A percentile compares a stretch with the other conserved stretches of the same genome.
Evolutionary conservation across 2,329 filamentous ascomycete genomes (phyloP).

Genomic region (Chaetomiaceae sp.): DNA sequence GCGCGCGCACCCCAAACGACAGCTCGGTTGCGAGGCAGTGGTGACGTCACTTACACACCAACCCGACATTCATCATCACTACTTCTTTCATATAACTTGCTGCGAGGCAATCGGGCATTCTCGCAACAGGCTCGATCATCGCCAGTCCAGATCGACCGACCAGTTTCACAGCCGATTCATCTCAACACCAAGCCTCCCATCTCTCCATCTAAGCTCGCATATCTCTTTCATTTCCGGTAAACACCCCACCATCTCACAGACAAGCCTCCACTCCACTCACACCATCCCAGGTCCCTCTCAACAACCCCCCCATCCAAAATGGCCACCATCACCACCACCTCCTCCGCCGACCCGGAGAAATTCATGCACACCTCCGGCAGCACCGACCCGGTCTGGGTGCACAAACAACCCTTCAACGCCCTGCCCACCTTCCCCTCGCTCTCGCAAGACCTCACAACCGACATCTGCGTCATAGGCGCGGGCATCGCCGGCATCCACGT

Average conservation of each 20-base stretch:
- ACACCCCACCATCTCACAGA: too few species aligned
- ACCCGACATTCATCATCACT: not conserved
- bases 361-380: slow-evolving; percentile 41
- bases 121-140: not conserved
- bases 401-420: slow-evolving; percentile 39
- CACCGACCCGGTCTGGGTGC: slow-evolving; percentile 48
- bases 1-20: not conserved
- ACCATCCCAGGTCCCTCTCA: not conserved
- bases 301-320: not conserved
- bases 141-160: too few species aligned
- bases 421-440: slow-evolving; percentile 40
- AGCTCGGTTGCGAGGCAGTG: not conserved
- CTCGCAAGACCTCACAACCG: slow-evolving; percentile 37
- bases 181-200: not conserved
- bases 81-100: not conserved
- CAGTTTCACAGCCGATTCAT: not conserved
- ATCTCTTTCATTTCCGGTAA: not conserved
- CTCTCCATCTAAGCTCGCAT: not conserved
- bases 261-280: too few species aligned
- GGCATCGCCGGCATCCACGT: slow-evolving; percentile 47
- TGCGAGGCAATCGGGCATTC: not conserved
- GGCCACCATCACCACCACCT: slow-evolving; percentile 1
- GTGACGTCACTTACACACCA: slow-evolving; percentile 11
- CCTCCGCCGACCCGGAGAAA: slow-evolving; percentile 14
- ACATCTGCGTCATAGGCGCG: slow-evolving; percentile 46